Evolutionary conservation across 2,329 filamentous ascomycete species (phyloP), one percentile per base, ranked within the genome.

Genomic region (Corniculantispora saksenae): DNA sequence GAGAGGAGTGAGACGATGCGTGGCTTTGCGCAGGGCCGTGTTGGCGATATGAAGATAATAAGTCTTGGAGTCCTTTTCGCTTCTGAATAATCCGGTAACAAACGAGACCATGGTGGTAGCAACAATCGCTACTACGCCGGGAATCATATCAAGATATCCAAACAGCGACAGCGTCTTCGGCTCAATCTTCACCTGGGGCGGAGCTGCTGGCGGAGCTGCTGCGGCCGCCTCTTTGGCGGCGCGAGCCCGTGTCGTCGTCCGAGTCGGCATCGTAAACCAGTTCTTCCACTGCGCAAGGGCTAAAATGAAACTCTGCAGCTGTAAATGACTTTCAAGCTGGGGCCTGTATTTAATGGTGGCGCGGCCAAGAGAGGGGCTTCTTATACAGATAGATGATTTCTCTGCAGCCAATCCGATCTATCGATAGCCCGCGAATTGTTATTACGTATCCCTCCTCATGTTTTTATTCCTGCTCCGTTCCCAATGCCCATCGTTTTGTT

Each of bases 21-120:
- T 67, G 13, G 63, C 61, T 43, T 65, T 69, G 54, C 70, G 67
- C 54, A 70, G 21, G 15, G 69, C 17, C 1, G 70, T 69, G 57
- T 70, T 70, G n/a, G 68, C 69, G 23, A 71, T 47, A 58, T 71
- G 67, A 1, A 71, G 65, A n/a, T 66, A 62, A 2, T 67, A 61
- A 35, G 65, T 71, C 23, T 69, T 69, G 25, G 69, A 60, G 56
- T 70, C 70, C 23, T 27, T 60, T 4, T 66, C 61, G 43, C 40
- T 50, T 17, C 69, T 63, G 35, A 65, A 66, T 2, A 68, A 32
- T 8, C 66, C 69, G 8, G 67, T 69, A n/a, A 68, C 8, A 10
- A 64, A 59, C 0, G 68, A 64, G 15, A 56, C 38, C 19, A 70
- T 9, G 23, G 45, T 67, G 15, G 59, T 65, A 6, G 59, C 54